Evolutionary conservation across 208 protist genomes (phyloP).

Genomic region (Angomonas ambiguus): DNA sequence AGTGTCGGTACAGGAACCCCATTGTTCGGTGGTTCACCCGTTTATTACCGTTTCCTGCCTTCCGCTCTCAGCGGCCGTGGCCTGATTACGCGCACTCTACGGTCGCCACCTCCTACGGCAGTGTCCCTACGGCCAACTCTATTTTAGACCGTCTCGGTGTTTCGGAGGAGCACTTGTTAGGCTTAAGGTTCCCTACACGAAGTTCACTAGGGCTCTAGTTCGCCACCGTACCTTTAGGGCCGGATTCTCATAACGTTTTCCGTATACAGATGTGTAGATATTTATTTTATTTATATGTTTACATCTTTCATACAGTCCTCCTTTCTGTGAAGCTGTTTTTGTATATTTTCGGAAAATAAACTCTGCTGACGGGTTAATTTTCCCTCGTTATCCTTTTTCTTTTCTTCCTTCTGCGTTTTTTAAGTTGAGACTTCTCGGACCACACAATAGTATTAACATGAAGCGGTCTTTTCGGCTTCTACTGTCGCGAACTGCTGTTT

Average conservation of each 20-base stretch:
- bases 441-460: not conserved
- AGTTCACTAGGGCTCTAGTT: constrained; percentile 30
- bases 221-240: too few species aligned
- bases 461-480: not conserved
- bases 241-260: too few species aligned
- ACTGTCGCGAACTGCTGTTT: constrained; percentile 1
- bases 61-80: constrained; percentile 39
- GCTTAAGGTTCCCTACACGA: constrained; percentile 55
- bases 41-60: constrained; percentile 61
- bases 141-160: constrained; percentile 29
- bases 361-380: not conserved
- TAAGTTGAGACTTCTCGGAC: too few species aligned
- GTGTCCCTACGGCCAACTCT: not conserved
- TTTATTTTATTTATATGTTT: too few species aligned
- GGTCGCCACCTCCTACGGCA: constrained; percentile 20
- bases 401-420: too few species aligned
- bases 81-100: constrained; percentile 15
- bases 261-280: too few species aligned
- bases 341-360: constrained; percentile 8
- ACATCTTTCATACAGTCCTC: not conserved
- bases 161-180: constrained; percentile 40
- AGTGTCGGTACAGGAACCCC: constrained; percentile 35
- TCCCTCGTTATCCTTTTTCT: too few species aligned
- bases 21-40: constrained; percentile 71
- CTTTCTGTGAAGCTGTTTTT: constrained; percentile 13